Evolutionary conservation across 495 filamentous ascomycete genomes (phyloP), one percentile per base, ranked within the genome.

Genomic region (Rhizodiscina lignyota): DNA sequence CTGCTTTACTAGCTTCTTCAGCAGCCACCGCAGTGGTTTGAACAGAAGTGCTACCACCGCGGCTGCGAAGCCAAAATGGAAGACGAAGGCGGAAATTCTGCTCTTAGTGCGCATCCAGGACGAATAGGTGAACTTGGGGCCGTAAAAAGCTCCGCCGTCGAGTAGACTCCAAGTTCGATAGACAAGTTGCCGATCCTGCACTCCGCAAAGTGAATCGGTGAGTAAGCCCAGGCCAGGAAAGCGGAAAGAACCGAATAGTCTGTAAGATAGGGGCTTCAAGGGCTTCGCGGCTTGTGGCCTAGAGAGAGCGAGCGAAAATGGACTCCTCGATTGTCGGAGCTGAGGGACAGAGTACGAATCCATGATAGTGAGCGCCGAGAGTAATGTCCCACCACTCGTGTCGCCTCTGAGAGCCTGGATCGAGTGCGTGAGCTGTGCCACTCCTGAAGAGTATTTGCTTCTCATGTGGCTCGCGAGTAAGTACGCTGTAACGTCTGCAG

Each of bases 401-500:
- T 64, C 62, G 15, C 5, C 10, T 5, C 20, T 35, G 8, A 6
- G 30, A 8, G 24, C 8, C 8, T 27, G 24, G 24, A 27, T 27
- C 6, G 24, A 27, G 24, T 6, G 24, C 6, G 6, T 6, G 24
- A 13, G 30, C 32, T 12, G 67, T 74, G n/a, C n/a, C n/a, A n/a
- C n/a, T n/a, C n/a, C n/a, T n/a, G n/a, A n/a, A n/a, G n/a, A n/a
- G n/a, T n/a, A 50, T 20, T 70, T 61, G 28, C 74, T 63, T 6
- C 73, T 72, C 34, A 89, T 65, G 30, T 66, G 53, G 18, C 67
- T 66, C 22, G 77, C 73, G 6, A 93, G 59, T 2, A 69, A 57
- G 62, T 69, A 92, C 21, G 82, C 64, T 23, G 85, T 52, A 16
- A 94, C 61, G 55, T 97, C 89, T 0, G 84, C 64, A 0, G 83